A percentile compares a stretch with the other conserved stretches of the same genome.
Evolutionary conservation across 2,329 filamentous ascomycete species (phyloP).

Genomic region (Colletotrichum musicola): DNA sequence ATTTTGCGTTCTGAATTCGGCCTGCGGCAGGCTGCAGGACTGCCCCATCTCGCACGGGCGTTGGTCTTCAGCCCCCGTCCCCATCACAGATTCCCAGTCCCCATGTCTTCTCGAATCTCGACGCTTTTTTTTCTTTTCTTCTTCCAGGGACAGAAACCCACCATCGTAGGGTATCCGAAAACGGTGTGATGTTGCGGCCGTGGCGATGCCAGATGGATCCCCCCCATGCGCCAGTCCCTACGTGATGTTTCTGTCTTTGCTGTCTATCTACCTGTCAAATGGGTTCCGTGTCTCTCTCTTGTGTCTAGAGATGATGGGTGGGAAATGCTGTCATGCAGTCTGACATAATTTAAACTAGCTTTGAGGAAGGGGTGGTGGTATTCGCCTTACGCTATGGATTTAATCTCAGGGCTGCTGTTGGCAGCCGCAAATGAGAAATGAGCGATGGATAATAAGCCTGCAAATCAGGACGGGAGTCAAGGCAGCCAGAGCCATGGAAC

Average conservation of each 20-base stretch:
- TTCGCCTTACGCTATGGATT: too few relatives aligned
- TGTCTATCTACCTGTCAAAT: not conserved
- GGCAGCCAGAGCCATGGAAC: slow-evolving; percentile 18
- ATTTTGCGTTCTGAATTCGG: slow-evolving; percentile 7
- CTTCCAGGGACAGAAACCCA: slow-evolving; percentile 9
- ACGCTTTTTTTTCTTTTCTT: slow-evolving; percentile 9
- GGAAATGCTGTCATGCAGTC: slow-evolving; percentile 17
- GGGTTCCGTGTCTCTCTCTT: not conserved
- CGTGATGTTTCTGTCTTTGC: slow-evolving; percentile 5
- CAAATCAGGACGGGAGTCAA: slow-evolving; percentile 5
- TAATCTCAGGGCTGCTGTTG: too few relatives aligned
- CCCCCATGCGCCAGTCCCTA: slow-evolving; percentile 2
- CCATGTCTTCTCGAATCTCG: slow-evolving; percentile 1
- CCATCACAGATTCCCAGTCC: not conserved
- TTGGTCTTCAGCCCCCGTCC: too few relatives aligned
- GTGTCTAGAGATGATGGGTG: not conserved
- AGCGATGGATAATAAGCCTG: not conserved
- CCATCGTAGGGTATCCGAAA: slow-evolving; percentile 1
- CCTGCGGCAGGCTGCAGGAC: not conserved
- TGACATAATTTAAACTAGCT: slow-evolving; percentile 15
- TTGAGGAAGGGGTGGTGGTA: not conserved
- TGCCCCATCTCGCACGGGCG: too few relatives aligned
- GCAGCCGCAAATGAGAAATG: slow-evolving; percentile 11
- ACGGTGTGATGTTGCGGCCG: slow-evolving; percentile 21
- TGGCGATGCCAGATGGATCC: slow-evolving; percentile 21